Evolutionary conservation across 2,329 filamentous ascomycete genomes (phyloP).

Genomic region (Myriosclerotinia curreyana): DNA sequence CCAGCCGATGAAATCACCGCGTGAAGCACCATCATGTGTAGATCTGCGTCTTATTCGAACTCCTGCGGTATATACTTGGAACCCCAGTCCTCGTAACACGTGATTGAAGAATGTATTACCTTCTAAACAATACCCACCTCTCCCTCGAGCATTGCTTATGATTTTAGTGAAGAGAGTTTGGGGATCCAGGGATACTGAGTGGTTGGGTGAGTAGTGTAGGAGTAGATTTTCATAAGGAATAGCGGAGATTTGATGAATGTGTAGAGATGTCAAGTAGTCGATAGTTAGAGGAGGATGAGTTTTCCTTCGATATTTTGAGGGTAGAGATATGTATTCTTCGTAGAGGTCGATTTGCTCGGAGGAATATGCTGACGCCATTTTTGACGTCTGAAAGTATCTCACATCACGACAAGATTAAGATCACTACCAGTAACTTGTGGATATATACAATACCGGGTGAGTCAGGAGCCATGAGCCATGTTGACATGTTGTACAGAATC

Average conservation of each 20-base stretch:
- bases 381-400: background rate
- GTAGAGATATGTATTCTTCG: slow-evolving; percentile 31
- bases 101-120: slow-evolving; percentile 53
- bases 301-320: slow-evolving; percentile 23
- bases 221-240: slow-evolving; percentile 36
- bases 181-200: slow-evolving; percentile 30
- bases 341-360: slow-evolving; percentile 30
- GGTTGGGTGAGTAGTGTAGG: slow-evolving; percentile 33
- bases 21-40: slow-evolving; percentile 27
- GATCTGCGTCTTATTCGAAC: slow-evolving; percentile 33
- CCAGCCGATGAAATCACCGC: slow-evolving; percentile 35
- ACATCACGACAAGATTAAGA: too few relatives aligned
- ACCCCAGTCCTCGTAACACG: slow-evolving; percentile 51
- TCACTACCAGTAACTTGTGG: too few relatives aligned
- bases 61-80: slow-evolving; percentile 53
- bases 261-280: slow-evolving; percentile 31
- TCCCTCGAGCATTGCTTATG: slow-evolving; percentile 34
- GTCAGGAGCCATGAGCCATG: background rate
- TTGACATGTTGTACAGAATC: background rate
- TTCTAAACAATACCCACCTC: slow-evolving; percentile 62
- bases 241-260: slow-evolving; percentile 31
- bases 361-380: slow-evolving; percentile 29
- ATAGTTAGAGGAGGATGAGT: slow-evolving; percentile 27
- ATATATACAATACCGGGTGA: background rate
- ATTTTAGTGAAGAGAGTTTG: slow-evolving; percentile 35